Base-by-base conservation (phyloP, 208 protist species). In the Willaertia magna region DNA sequence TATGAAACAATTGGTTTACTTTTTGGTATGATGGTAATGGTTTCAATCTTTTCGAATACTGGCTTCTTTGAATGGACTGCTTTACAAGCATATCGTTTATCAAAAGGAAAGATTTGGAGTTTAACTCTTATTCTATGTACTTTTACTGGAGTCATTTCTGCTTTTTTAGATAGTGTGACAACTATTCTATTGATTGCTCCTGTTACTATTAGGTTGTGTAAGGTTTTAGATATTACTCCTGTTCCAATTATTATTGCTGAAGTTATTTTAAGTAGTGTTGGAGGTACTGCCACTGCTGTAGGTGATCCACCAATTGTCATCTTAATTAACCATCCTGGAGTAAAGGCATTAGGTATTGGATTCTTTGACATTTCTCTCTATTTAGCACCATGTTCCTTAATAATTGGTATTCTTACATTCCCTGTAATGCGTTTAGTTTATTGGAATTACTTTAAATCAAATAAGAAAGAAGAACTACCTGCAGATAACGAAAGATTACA, bases 121-220 rank as follows among this genome's bases (percentile, higher is more conserved):
- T 84, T 92, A 34, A 48, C 89, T 14, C 47, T 88, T 26, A 40
- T 92, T 51, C 81, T 92, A 2, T 81, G 87, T 74, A 12, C 59
- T 49, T 82, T 90, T 14, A 89, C 90, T 20, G 89, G 74, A 30
- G 42, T 93, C 18, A 44, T 89, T 12, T 93, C 89, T 18, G 85
- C 88, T 26, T 91, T 94, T 39, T 74, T 94, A 12, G 92, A 94
- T 89, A 94, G 94, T 87, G 90, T 93, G 46, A 94, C 92, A 11
- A 89, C 86, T 42, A 90, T 94, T n/a, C 86, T 94, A 55, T 88
- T 94, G 6, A 79, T 93, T 3, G 47, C 84, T 9, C 93, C 93
- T 12, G 91, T 94, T 14, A 93, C 90, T 11, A 84, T 93, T 79
- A 79, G 87, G 18, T 86, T 94, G 12, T 89, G 88, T 84, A 76